These are phyloP conservation scores for Yamadazyma epiphylla DNA, from an alignment of 1,139 yeast genomes.

Conservation along the genomic window DNA sequence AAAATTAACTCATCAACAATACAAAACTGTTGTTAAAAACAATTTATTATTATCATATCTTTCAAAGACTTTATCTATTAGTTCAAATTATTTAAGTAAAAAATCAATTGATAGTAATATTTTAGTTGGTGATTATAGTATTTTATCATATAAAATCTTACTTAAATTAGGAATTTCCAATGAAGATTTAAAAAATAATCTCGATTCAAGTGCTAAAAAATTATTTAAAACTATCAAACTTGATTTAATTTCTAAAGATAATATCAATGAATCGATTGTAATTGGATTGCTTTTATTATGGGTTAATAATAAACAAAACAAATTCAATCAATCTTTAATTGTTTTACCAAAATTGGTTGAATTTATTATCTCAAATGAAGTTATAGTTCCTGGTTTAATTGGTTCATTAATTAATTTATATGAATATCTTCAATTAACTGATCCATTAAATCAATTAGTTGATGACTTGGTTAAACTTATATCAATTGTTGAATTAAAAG, in stretches of 20 bases:
- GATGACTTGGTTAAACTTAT: slow-evolving; percentile 13
- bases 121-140: slow-evolving; percentile 32
- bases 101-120: slow-evolving; percentile 12
- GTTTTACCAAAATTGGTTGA: slow-evolving; percentile 35
- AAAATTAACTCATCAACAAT: slow-evolving; percentile 45
- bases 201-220: slow-evolving; percentile 17
- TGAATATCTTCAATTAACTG: slow-evolving; percentile 27
- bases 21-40: slow-evolving; percentile 38
- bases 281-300: slow-evolving; percentile 45
- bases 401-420: slow-evolving; percentile 46
- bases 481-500: slow-evolving; percentile 11
- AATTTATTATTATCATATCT: slow-evolving; percentile 38
- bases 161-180: slow-evolving; percentile 24
- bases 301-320: slow-evolving; percentile 32
- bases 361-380: slow-evolving; percentile 14
- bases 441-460: slow-evolving; percentile 17
- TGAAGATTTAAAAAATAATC: slow-evolving; percentile 21
- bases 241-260: slow-evolving; percentile 4
- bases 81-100: slow-evolving; percentile 20
- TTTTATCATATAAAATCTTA: slow-evolving; percentile 28
- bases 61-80: slow-evolving; percentile 31
- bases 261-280: slow-evolving; percentile 21
- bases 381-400: slow-evolving; percentile 38
- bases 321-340: slow-evolving; percentile 42
- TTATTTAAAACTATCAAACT: slow-evolving; percentile 21